A percentile compares a stretch with the other conserved stretches of the same genome.
phyloP scores from a whole-genome alignment of 257 asterid species.

The Marsdenia floribunda region DNA sequence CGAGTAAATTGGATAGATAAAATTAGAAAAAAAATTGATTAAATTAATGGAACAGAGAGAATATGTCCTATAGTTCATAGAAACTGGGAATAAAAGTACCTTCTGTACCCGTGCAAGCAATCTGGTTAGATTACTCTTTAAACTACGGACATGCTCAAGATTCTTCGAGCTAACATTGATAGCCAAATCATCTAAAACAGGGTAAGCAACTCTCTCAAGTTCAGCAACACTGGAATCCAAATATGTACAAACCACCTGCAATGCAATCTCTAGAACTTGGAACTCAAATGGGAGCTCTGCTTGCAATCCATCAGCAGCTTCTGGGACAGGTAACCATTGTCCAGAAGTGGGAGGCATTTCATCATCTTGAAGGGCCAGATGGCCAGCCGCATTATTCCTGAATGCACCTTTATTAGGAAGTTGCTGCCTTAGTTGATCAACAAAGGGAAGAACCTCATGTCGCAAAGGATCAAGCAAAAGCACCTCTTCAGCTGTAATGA shows the following conservation, averaged over 20 bases:
- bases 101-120: constrained; percentile 93
- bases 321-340: constrained; percentile 58
- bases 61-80: background rate
- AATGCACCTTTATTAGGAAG: constrained; percentile 45
- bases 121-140: constrained; percentile 92
- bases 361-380: constrained; percentile 35
- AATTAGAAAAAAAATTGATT: no score
- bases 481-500: constrained; percentile 92
- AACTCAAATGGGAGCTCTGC: constrained; percentile 97
- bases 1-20: no score
- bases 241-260: constrained; percentile 84
- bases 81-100: constrained; percentile 35
- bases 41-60: background rate
- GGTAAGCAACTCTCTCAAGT: constrained; percentile 93
- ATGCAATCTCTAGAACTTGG: constrained; percentile 93
- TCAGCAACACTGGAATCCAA: constrained; percentile 79
- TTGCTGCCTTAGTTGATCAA: constrained; percentile 88
- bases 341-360: constrained; percentile 48
- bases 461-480: constrained; percentile 88
- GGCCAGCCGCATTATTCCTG: constrained; percentile 30
- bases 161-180: constrained; percentile 86
- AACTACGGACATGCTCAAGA: constrained; percentile 87
- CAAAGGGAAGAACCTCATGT: constrained; percentile 96
- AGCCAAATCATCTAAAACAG: constrained; percentile 91
- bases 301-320: constrained; percentile 68